phyloP scores from a whole-genome alignment of 768 basidiomycete genomes.

The Termitomyces sp. region DNA sequence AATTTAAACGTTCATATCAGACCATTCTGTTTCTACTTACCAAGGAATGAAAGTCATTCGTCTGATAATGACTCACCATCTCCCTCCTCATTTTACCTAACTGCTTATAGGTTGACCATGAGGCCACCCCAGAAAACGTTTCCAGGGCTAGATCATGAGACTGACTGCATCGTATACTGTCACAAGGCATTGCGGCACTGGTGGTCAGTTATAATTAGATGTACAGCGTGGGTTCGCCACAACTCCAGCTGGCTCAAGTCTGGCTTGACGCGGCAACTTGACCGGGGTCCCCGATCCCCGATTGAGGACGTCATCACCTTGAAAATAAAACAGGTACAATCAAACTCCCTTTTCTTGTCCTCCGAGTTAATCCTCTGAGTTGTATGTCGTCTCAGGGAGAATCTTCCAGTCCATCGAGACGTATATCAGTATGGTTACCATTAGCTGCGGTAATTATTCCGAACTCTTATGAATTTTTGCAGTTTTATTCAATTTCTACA shows the following conservation, averaged over 20 bases:
- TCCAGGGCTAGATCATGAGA: no score
- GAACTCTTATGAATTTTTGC: neutral
- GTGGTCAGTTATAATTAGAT: neutral
- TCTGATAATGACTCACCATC: neutral
- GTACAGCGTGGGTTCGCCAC: neutral
- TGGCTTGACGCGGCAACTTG: no score
- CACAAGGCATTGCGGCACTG: neutral
- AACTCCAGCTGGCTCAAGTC: neutral
- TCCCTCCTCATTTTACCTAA: neutral
- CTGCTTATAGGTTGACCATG: neutral
- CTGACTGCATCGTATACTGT: neutral
- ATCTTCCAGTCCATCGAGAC: conserved; percentile 1
- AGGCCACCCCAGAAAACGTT: neutral
- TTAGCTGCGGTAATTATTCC: conserved; percentile 16
- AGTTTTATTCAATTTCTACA: neutral
- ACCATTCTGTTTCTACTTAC: neutral
- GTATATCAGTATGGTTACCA: conserved; percentile 20
- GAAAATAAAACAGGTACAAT: conserved; percentile 5
- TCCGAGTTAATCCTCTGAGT: neutral
- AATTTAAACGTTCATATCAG: neutral
- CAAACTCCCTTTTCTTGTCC: neutral
- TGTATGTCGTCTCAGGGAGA: conserved; percentile 10
- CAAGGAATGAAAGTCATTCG: no score
- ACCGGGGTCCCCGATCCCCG: neutral
- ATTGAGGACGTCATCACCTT: conserved; percentile 2